Evolutionary conservation across 2,329 filamentous ascomycete species (phyloP).

Genomic region (Verticillium isaacii): DNA sequence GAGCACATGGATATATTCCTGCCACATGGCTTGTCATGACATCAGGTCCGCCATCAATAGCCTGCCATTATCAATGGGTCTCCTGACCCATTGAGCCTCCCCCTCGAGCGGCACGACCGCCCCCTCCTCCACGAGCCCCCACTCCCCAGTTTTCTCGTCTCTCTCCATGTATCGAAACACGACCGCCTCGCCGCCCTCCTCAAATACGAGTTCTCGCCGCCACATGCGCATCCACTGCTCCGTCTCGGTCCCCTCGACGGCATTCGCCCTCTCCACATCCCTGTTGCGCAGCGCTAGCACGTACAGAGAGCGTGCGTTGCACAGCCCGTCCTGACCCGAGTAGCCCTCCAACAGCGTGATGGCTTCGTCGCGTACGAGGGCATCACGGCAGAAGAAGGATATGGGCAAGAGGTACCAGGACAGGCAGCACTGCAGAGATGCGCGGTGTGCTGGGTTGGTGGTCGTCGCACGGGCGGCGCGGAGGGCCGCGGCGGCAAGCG

Average conservation of each 20-base stretch:
- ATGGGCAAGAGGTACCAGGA: slow-evolving; percentile 17
- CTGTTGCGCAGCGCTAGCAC: slow-evolving; percentile 19
- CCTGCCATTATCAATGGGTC: not conserved
- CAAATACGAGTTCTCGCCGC: slow-evolving; percentile 27
- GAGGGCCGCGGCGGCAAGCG: slow-evolving; percentile 21
- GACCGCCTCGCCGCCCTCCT: slow-evolving; percentile 25
- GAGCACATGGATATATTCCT: too few relatives aligned
- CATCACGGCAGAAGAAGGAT: slow-evolving; percentile 24
- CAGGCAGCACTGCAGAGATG: slow-evolving; percentile 24
- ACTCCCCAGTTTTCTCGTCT: slow-evolving; percentile 19
- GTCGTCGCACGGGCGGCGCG: slow-evolving; percentile 9
- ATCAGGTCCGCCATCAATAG: slow-evolving; percentile 1
- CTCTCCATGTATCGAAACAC: slow-evolving; percentile 24
- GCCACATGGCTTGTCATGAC: not conserved
- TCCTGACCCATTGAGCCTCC: slow-evolving; percentile 9
- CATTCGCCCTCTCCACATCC: slow-evolving; percentile 21
- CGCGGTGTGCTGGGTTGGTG: slow-evolving; percentile 16
- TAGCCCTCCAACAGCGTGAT: slow-evolving; percentile 24
- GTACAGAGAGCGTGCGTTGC: slow-evolving; percentile 21
- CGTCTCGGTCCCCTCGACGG: slow-evolving; percentile 17
- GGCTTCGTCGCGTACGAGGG: slow-evolving; percentile 24
- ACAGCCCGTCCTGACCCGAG: slow-evolving; percentile 26
- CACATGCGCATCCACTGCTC: slow-evolving; percentile 27
- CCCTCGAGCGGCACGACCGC: slow-evolving; percentile 21
- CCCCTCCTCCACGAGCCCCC: slow-evolving; percentile 32